Base-by-base conservation (phyloP, 768 basidiomycete species). In the Pisolithus tinctorius region DNA sequence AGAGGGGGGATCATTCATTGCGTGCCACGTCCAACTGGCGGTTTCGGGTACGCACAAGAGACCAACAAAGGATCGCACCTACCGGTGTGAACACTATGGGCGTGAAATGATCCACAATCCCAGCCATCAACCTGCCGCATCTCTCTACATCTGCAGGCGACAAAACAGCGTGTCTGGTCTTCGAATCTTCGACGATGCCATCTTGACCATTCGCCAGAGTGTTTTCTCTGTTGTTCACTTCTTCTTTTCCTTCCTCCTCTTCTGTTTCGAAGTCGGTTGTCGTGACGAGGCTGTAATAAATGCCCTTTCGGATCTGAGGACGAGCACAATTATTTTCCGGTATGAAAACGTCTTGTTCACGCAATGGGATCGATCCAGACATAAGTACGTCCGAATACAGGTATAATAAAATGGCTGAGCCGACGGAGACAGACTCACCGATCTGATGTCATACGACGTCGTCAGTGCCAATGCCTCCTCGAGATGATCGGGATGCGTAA, bases 11-110 rank as follows among this genome's bases (percentile, higher is more conserved):
- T 7, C 23, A 37, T 27, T 20, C 11, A 20, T 34, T 26, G 20
- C 29, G 25, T 13, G 29, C 31, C 34, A 13, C 46, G 34, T 10
- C 34, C 14, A 9, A 29, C 36, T 34, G n/a, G 20, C 16, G 6
- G 11, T 34, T 40, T 20, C 17, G 17, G 41, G 13, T 31, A 17
- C 13, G 25, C 30, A 31, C 30, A 39, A 31, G 27, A 39, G 36
- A n/a, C 26, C 14, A 14, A 45, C 42, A 39, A 27, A 47, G 6
- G 23, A 40, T 27, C 3, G 31, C 47, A 68, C 65, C 34, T 34
- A 68, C 76, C 26, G 84, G 78, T 2, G 86, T 86, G 63, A 89
- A 89, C 0, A 89, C 66, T 34, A 82, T 71, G 2, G 87, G 85
- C 0, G 85, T 84, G 61, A 88, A 88, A 62, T 85, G 75, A 4